A percentile compares a stretch with the other conserved stretches of the same genome.
phyloP scores from a whole-genome alignment of 2,329 filamentous ascomycete genomes.

The Botryotinia narcissicola region DNA sequence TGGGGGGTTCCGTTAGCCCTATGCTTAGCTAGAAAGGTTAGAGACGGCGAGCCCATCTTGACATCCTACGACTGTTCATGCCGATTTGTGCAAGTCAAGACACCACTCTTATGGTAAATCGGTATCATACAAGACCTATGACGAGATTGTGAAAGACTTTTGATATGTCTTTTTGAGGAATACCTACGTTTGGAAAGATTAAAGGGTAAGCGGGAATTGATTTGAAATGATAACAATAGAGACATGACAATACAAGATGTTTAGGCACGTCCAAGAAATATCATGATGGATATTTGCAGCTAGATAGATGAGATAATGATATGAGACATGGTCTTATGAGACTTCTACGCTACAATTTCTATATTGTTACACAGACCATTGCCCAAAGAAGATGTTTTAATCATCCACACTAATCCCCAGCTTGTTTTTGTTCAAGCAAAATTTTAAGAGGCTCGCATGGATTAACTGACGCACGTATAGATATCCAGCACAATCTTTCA shows the following conservation, averaged over 20 bases:
- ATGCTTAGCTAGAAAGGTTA: not conserved
- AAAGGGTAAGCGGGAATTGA: not conserved
- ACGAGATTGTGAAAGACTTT: not conserved
- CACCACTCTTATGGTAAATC: not conserved
- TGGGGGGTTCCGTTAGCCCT: not conserved
- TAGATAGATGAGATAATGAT: too few relatives aligned
- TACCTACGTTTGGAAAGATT: too few relatives aligned
- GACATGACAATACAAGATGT: not conserved
- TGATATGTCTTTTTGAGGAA: not conserved
- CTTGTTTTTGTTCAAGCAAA: not conserved
- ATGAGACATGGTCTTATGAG: not conserved
- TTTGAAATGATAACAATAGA: not conserved
- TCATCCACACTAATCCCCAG: rapidly evolving
- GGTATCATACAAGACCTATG: not conserved
- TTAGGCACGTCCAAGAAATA: not conserved
- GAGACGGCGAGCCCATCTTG: not conserved
- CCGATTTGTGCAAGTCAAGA: not conserved
- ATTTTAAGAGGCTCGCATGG: rapidly evolving
- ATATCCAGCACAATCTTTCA: not conserved
- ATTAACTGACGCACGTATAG: not conserved
- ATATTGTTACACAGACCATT: not conserved
- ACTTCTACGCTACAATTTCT: not conserved
- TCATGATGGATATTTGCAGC: not conserved
- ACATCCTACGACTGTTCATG: not conserved
- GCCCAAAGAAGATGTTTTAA: too few relatives aligned